Base-by-base conservation (phyloP, 495 filamentous ascomycete genomes). In the Annulohypoxylon maeteangense region DNA sequence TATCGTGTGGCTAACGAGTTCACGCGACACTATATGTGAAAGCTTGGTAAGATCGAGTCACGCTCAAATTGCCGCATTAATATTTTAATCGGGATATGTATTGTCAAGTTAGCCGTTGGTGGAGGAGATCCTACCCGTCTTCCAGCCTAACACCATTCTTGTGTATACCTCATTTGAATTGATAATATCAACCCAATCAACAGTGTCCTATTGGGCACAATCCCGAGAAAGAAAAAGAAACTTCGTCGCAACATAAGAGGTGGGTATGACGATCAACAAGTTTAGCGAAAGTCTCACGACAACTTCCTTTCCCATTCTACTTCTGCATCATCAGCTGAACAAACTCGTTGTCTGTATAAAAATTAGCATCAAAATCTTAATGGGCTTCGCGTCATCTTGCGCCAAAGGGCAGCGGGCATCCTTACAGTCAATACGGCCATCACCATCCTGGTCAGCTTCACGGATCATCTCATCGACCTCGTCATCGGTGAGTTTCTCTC, bases 241-340 rank as follows among this genome's bases (percentile, higher is more conserved):
- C 63, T 59, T 67, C 67, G 63, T 74, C 70, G 71, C 67, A 68
- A 71, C 56, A 67, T 78, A 64, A 74, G 60, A 68, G 51, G 62
- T 73, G 69, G 74, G 71, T 77, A 75, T 76, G 75, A 61, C 51
- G 59, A 48, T 70, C 66, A 68, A 66, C 57, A 64, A 64, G 25
- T 59, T 48, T 45, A 71, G 69, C 32, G 65, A 61, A 71, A 31
- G 73, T 47, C 58, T 58, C n/a, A n/a, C n/a, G 59, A 48, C 62
- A 12, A 55, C 12, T 63, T 69, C 68, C 56, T 63, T 66, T 54
- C 47, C 55, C 45, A 31, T 62, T 72, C 87, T 92, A 98, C 87
- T 99, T 99, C 90, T 99, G 95, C 95, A 99, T 98, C 95, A 99
- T 99, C 78, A 99, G 90, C 86, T 99, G 95, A 75, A 99, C 95